phyloP scores from a whole-genome alignment of 352 stramenopile genomes.

The Globisporangium nunn region DNA sequence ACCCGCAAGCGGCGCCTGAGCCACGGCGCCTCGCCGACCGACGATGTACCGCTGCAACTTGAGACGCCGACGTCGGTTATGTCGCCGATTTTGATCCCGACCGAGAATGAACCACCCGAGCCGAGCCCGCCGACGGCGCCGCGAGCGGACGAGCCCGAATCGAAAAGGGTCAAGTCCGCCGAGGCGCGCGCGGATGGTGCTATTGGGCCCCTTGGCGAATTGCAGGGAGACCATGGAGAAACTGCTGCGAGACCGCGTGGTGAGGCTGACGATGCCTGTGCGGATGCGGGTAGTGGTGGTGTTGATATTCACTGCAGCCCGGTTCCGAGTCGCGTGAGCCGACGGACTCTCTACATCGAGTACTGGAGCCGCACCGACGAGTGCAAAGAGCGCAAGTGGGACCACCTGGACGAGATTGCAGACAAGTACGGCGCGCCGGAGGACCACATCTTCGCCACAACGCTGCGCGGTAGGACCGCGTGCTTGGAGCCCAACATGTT shows the following conservation, averaged over 20 bases:
- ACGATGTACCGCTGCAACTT: not conserved
- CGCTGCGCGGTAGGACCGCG: conserved; percentile 72
- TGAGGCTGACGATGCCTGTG: conserved; percentile 18
- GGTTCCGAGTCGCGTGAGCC: conserved; percentile 24
- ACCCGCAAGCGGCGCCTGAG: conserved; percentile 58
- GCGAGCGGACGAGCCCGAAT: not conserved
- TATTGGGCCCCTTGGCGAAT: not conserved
- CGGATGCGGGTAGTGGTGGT: conserved; percentile 30
- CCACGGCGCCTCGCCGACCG: conserved; percentile 4
- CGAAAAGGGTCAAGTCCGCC: not conserved
- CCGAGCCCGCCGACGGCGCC: not conserved
- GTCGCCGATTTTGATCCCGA: not conserved
- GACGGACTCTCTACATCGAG: conserved; percentile 81
- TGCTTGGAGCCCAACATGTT: conserved; percentile 88
- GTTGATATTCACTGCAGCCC: conserved; percentile 56
- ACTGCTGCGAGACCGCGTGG: conserved; percentile 12
- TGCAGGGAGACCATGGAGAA: conserved; percentile 3
- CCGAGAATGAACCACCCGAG: not conserved
- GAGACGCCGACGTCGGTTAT: too few species aligned
- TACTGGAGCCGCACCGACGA: conserved; percentile 86
- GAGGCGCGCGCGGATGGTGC: not conserved
- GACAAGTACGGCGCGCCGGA: conserved; percentile 70
- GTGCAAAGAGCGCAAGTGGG: conserved; percentile 86
- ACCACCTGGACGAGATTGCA: conserved; percentile 77
- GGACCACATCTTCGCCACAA: conserved; percentile 80